A percentile compares a stretch with the other conserved stretches of the same genome.
Conservation (phyloP, 768 basidiomycete genomes). For the Rubroboletus satanas region DNA sequence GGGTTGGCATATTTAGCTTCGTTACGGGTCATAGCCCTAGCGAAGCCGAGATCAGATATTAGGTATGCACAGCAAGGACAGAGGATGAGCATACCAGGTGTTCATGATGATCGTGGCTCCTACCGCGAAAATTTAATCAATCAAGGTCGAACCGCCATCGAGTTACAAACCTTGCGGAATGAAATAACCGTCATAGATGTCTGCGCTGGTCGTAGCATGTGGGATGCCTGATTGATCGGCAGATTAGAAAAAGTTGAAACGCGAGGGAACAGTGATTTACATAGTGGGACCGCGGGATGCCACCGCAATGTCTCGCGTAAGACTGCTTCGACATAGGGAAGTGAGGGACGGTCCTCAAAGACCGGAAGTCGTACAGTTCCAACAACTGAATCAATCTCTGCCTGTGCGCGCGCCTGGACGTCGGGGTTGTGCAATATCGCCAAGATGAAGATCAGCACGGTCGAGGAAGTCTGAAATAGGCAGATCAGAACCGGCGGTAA, state of each 20-base stretch:
- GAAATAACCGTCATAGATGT: conserved; percentile 45
- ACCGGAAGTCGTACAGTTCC: conserved; percentile 30
- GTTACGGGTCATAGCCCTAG: conserved; percentile 33
- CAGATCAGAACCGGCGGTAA: not conserved
- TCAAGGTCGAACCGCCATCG: not conserved
- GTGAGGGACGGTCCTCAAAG: conserved; percentile 28
- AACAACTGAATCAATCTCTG: conserved; percentile 34
- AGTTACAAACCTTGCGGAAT: conserved; percentile 48
- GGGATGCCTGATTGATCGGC: conserved; percentile 24
- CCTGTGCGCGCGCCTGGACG: conserved; percentile 37
- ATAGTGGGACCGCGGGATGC: conserved; percentile 34
- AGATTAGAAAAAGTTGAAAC: not conserved
- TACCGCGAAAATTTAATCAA: not conserved
- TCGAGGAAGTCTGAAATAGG: conserved; percentile 29
- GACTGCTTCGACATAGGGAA: conserved; percentile 28
- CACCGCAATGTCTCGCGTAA: conserved; percentile 35
- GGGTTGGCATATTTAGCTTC: conserved; percentile 34
- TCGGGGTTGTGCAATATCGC: conserved; percentile 38
- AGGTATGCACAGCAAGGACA: not conserved
- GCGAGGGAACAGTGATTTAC: conserved; percentile 13
- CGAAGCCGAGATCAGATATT: not conserved
- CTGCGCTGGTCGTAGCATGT: conserved; percentile 35
- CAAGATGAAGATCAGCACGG: conserved; percentile 29
- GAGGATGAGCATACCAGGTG: conserved; percentile 14
- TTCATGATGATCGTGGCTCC: conserved; percentile 31